These are phyloP conservation scores for Terfezia claveryi DNA, from an alignment of 495 filamentous ascomycete species.

Conservation along the genomic window DNA sequence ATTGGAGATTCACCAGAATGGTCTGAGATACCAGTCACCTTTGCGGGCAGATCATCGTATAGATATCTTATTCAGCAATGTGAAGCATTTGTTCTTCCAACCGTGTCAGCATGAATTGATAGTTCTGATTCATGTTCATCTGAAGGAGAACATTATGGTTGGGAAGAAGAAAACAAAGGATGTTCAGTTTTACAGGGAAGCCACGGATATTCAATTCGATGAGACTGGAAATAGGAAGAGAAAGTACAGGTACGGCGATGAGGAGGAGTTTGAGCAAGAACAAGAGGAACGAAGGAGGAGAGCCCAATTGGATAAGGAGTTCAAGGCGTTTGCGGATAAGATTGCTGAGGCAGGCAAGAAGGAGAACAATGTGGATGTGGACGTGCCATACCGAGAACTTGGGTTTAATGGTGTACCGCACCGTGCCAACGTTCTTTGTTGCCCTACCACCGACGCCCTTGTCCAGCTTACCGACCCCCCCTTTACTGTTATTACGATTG, in stretches of 20 bases:
- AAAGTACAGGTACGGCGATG: constrained; percentile 94
- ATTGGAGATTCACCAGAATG: constrained; percentile 94
- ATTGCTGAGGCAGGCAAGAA: constrained; percentile 79
- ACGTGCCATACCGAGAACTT: constrained; percentile 89
- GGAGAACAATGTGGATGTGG: constrained; percentile 54
- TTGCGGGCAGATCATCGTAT: constrained; percentile 58
- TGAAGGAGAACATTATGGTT: constrained; percentile 95
- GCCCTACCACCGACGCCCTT: constrained; percentile 93
- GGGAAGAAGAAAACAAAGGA: constrained; percentile 98
- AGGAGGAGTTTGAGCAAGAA: constrained; percentile 96
- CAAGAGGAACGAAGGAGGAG: constrained; percentile 86
- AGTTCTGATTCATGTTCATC: constrained; percentile 91
- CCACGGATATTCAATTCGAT: constrained; percentile 95
- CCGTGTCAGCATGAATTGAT: constrained; percentile 89
- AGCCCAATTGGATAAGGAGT: constrained; percentile 79
- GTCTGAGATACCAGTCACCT: constrained; percentile 88
- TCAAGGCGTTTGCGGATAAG: constrained; percentile 94
- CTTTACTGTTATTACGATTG: constrained; percentile 81
- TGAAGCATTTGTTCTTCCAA: constrained; percentile 97
- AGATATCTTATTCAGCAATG: constrained; percentile 92
- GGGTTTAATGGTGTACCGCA: constrained; percentile 93
- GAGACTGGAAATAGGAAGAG: constrained; percentile 96
- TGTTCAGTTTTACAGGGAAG: constrained; percentile 94
- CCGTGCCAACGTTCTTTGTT: constrained; percentile 80
- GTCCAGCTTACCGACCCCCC: constrained; percentile 94